Base-by-base conservation (phyloP, 2,329 filamentous ascomycete genomes). In the Paradendryphiella salina region DNA sequence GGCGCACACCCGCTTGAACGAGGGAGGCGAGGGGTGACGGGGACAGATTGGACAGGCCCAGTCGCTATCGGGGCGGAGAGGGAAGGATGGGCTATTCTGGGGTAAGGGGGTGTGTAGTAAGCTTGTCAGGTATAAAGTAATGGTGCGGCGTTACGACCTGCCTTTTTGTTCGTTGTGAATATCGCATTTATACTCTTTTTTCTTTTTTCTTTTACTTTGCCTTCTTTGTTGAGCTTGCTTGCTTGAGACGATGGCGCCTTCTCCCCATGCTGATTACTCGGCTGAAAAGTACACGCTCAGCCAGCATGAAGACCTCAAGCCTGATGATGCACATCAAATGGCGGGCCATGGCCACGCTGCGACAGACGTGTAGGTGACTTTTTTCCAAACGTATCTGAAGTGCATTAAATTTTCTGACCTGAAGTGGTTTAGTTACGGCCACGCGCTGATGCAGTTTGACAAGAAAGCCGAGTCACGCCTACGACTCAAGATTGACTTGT, bases 401-500 rank as follows among this genome's bases (percentile, higher is more conserved):
- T 14, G 15, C 26, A 18, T 2, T 7, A 4, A 4, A 11, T 31
- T 28, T 37, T 23, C 57, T 63, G 31, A 60, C 52, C 13, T 7
- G 10, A 5, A 31, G 9, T 18, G 7, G 14, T n/a, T 6, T 47
- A 72, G 68, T 39, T 69, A 71, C 35, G 69, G 70, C 21, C 59
- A 71, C 39, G 56, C 70, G 14, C 58, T 71, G 4, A 51, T 70
- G 17, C 44, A 65, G 0, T 82, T 85, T 57, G 84, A 87, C 57
- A 73, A 76, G 3, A 76, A 71, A 21, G 83, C 81, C 2, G 86
- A 88, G 64, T 69, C 77, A 6, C 79, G 76, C 43, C 75, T 89
- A 18, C 76, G 84, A 6, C 72, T 74, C 62, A 89, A 89, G 68
- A 84, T 89, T 39, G 86, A 89, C 60, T 59, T 87, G 5, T 81